These are phyloP conservation scores for Aspergillus biplanus DNA, from an alignment of 495 filamentous ascomycete genomes.

Conservation along the genomic window DNA sequence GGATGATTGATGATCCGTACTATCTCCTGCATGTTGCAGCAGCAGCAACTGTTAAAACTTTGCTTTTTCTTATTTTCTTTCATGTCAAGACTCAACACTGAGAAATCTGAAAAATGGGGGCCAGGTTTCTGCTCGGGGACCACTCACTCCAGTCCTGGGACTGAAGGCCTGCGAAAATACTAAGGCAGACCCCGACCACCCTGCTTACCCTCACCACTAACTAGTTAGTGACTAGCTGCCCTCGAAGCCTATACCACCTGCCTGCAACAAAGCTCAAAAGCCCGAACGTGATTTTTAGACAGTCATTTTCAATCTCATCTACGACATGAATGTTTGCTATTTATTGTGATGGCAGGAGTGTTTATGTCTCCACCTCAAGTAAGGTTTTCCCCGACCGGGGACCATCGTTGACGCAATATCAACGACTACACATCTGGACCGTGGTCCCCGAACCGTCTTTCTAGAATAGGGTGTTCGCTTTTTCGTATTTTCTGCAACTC, in stretches of 20 bases:
- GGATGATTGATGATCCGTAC: too few relatives aligned
- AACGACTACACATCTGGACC: constrained; percentile 1
- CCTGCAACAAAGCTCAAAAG: too few relatives aligned
- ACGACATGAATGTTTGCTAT: too few relatives aligned
- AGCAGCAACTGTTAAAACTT: too few relatives aligned
- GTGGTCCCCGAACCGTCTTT: constrained; percentile 18
- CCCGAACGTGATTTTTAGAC: too few relatives aligned
- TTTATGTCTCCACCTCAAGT: neutral
- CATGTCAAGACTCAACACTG: too few relatives aligned
- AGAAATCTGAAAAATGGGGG: too few relatives aligned
- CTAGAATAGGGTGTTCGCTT: neutral
- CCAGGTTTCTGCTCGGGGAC: constrained; percentile 1
- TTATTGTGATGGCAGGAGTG: too few relatives aligned
- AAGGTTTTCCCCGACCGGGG: constrained; percentile 24
- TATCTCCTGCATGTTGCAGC: too few relatives aligned
- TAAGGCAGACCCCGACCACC: constrained; percentile 17
- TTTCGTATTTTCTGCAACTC: neutral
- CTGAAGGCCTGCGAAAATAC: neutral
- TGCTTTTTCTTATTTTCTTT: too few relatives aligned
- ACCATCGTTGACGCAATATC: constrained; percentile 22
- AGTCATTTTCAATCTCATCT: too few relatives aligned
- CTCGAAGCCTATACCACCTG: too few relatives aligned
- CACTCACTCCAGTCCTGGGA: constrained; percentile 12
- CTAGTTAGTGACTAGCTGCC: neutral
- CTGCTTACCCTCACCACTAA: neutral